A percentile compares a stretch with the other conserved stretches of the same genome.
phyloP scores from a whole-genome alignment of 257 asterid genomes.

The Solanum bulbocastanum region DNA sequence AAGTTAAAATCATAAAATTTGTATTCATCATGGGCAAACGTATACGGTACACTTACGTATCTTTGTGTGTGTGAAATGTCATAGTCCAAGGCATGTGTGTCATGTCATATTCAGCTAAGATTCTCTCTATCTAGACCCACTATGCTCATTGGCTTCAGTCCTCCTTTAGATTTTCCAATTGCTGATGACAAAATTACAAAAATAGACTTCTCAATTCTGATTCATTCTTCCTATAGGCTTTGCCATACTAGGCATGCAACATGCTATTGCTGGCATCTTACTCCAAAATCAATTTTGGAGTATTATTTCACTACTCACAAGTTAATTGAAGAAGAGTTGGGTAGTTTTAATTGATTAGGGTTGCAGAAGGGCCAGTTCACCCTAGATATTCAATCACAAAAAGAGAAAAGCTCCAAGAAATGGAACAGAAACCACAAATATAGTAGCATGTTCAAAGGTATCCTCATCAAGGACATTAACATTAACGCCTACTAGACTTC shows the following conservation, averaged over 20 bases:
- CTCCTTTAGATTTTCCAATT: constrained; percentile 3
- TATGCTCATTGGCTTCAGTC: neutral
- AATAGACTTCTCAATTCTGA: neutral
- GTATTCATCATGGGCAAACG: neutral
- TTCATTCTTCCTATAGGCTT: neutral
- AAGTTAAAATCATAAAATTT: too few species aligned
- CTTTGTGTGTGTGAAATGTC: constrained; percentile 13
- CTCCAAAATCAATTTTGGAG: neutral
- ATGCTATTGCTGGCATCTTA: neutral
- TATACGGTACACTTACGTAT: neutral
- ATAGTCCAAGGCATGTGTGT: constrained; percentile 30
- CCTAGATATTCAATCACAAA: constrained; percentile 7
- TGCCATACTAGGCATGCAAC: neutral
- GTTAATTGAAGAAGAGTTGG: neutral
- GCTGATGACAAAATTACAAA: constrained; percentile 1
- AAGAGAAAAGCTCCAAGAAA: constrained; percentile 4
- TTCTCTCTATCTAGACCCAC: constrained; percentile 19
- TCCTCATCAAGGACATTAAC: neutral
- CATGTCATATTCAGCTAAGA: constrained; percentile 28
- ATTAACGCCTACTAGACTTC: neutral
- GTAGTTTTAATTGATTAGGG: neutral
- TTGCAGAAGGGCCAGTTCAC: neutral
- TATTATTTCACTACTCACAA: neutral
- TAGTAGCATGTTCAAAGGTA: neutral
- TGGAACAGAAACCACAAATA: neutral